Percentiles rank a stretch among this genome's conserved stretches.
These are phyloP conservation scores for Thermomucor indicae-seudaticae DNA, from an alignment of 371 early-diverging fungal genomes.

Conservation along the genomic window DNA sequence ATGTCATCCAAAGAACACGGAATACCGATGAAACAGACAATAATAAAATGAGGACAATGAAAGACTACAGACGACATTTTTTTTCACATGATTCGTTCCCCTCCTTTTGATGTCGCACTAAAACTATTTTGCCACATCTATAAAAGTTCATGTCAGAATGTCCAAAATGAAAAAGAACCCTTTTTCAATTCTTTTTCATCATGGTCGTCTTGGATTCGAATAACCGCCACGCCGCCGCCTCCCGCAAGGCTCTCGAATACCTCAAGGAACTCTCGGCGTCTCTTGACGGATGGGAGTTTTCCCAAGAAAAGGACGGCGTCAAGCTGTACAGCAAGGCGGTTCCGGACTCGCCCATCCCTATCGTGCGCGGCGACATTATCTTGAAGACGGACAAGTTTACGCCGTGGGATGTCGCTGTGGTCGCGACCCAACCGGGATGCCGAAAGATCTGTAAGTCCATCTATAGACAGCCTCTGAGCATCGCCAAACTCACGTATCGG, in stretches of 20 bases:
- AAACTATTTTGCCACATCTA: too few relatives aligned
- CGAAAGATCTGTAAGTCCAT: slow-evolving; percentile 18
- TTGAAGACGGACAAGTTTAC: slow-evolving; percentile 12
- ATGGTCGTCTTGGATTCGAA: slow-evolving; percentile 19
- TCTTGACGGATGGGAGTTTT: slow-evolving; percentile 10
- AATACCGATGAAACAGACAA: too few relatives aligned
- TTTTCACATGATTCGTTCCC: too few relatives aligned
- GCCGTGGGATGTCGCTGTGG: slow-evolving; percentile 14
- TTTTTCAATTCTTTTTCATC: slow-evolving; percentile 1
- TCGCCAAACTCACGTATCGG: not conserved
- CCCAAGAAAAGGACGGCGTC: slow-evolving; percentile 14
- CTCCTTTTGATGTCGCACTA: too few relatives aligned
- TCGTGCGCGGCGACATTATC: slow-evolving; percentile 17
- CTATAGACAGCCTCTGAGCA: not conserved
- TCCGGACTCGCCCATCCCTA: not conserved
- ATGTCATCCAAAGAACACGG: too few relatives aligned
- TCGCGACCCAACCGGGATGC: slow-evolving; percentile 12
- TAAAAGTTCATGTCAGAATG: too few relatives aligned
- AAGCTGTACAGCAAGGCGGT: slow-evolving; percentile 17
- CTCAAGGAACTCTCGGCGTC: slow-evolving; percentile 17
- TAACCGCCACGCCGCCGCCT: slow-evolving; percentile 20
- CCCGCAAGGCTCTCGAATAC: slow-evolving; percentile 13
- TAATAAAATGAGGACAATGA: too few relatives aligned
- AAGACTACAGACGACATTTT: too few relatives aligned
- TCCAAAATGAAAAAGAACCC: too few relatives aligned